Conservation (phyloP, 1,139 yeast genomes). For the Yamadazyma mexicana region DNA sequence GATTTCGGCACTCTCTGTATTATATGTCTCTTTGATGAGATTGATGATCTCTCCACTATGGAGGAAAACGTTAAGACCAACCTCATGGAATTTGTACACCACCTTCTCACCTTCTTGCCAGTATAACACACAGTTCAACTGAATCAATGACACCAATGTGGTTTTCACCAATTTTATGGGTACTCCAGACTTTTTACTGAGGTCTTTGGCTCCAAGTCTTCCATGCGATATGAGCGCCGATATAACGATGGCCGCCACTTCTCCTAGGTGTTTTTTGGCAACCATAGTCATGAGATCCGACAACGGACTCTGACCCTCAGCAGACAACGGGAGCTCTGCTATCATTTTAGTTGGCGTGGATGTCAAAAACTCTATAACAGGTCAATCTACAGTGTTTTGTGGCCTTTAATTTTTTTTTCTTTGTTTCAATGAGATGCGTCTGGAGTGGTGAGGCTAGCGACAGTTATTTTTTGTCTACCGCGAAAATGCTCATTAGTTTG, state of each 20-base stretch:
- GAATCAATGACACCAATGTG: constrained; percentile 63
- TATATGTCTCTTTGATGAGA: constrained; percentile 42
- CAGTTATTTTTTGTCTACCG: not conserved
- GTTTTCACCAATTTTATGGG: constrained; percentile 50
- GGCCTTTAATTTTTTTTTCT: no score
- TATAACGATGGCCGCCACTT: constrained; percentile 57
- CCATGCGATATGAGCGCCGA: constrained; percentile 61
- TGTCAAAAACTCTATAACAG: no score
- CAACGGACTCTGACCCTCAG: constrained; percentile 59
- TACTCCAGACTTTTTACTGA: constrained; percentile 41
- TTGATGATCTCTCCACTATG: constrained; percentile 78
- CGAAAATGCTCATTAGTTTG: not conserved
- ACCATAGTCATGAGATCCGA: constrained; percentile 57
- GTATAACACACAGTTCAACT: constrained; percentile 60
- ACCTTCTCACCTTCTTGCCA: constrained; percentile 47
- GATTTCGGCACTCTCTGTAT: constrained; percentile 60
- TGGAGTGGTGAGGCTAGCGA: no score
- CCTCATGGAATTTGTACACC: constrained; percentile 62
- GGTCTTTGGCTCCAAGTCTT: constrained; percentile 50
- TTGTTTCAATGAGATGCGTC: constrained; percentile 4
- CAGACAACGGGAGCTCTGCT: constrained; percentile 16
- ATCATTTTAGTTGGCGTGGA: no score
- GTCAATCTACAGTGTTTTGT: no score
- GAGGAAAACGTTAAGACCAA: constrained; percentile 62
- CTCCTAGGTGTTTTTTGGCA: constrained; percentile 60